Conservation (phyloP, 768 basidiomycete genomes). For the Tylopilus sp. region DNA sequence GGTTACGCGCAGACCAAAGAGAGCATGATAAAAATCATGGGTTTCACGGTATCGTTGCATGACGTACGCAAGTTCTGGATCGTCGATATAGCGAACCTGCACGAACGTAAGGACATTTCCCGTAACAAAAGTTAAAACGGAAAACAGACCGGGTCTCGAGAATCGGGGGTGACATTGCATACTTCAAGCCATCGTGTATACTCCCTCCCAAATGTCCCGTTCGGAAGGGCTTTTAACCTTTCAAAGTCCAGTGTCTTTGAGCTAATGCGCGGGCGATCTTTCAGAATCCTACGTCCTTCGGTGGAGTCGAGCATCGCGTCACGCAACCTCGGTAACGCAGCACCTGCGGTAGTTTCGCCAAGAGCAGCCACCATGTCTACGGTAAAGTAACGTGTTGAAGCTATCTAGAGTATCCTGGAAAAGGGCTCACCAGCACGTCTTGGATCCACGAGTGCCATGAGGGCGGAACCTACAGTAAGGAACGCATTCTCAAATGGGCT, state of each 20-base stretch:
- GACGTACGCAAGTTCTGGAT: constrained; percentile 95
- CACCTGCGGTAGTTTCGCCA: constrained; percentile 88
- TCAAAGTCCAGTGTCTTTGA: constrained; percentile 72
- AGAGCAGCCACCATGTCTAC: constrained; percentile 94
- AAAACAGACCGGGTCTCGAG: constrained; percentile 74
- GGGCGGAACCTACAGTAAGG: constrained; percentile 79
- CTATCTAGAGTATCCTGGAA: background rate
- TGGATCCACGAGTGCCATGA: constrained; percentile 79
- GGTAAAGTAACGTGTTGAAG: background rate
- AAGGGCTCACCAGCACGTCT: constrained; percentile 70
- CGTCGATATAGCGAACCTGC: constrained; percentile 91
- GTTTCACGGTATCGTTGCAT: constrained; percentile 98
- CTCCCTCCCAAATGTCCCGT: constrained; percentile 80
- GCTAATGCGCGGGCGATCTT: constrained; percentile 79
- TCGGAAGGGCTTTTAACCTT: constrained; percentile 59
- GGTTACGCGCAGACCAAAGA: constrained; percentile 84
- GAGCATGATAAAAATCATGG: constrained; percentile 96
- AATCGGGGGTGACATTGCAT: constrained; percentile 90
- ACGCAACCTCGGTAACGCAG: constrained; percentile 69
- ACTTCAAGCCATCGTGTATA: constrained; percentile 89
- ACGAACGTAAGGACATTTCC: background rate
- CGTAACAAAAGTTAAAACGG: background rate
- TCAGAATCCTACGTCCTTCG: constrained; percentile 83
- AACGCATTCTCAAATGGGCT: constrained; percentile 81
- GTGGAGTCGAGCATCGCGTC: constrained; percentile 72